These are phyloP conservation scores for Theobroma cacao DNA, from an alignment of 345 rosid genomes.

Conservation along the genomic window DNA sequence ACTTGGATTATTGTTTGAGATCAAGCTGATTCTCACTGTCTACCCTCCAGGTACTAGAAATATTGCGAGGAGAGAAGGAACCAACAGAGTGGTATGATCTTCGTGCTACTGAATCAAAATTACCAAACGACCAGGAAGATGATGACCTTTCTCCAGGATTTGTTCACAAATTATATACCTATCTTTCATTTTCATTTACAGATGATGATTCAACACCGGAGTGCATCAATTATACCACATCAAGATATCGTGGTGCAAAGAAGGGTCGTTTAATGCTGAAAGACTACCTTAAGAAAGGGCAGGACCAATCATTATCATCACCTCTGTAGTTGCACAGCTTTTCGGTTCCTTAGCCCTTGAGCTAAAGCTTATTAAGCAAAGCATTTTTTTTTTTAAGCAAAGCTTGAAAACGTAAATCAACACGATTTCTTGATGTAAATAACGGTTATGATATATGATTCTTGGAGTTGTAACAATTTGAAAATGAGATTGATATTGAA, in stretches of 20 bases:
- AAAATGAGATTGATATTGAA: background rate
- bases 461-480: background rate
- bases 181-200: background rate
- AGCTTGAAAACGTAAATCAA: background rate
- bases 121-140: background rate
- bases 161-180: background rate
- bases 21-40: background rate
- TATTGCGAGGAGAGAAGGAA: slow-evolving; percentile 5
- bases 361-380: background rate
- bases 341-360: background rate
- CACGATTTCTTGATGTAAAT: background rate
- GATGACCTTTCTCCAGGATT: background rate
- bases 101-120: background rate
- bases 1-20: background rate
- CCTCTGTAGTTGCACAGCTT: background rate
- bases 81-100: background rate
- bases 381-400: no score
- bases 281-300: background rate
- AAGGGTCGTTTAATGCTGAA: background rate
- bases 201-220: background rate
- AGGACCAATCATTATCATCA: background rate
- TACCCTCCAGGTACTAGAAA: background rate
- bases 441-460: background rate
- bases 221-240: background rate
- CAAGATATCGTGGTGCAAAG: background rate